Evolutionary conservation across 495 filamentous ascomycete species (phyloP).

Genomic region (Beverwykella pulmonaria): DNA sequence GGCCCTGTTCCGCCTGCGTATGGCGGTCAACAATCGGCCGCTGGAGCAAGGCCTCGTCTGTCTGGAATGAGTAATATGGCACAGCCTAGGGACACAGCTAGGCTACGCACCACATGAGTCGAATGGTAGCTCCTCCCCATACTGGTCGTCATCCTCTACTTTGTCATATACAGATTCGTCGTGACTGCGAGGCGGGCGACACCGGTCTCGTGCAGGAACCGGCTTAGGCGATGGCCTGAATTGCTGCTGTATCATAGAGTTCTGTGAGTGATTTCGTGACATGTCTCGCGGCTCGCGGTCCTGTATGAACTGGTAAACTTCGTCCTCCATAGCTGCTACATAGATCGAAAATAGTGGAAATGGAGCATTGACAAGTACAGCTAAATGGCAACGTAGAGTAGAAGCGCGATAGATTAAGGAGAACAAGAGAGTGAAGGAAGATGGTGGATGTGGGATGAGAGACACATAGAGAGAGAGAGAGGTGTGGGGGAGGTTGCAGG

Average conservation of each 20-base stretch:
- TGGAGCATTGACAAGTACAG: background rate
- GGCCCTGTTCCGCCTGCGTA: slow-evolving; percentile 38
- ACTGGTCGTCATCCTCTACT: slow-evolving; percentile 38
- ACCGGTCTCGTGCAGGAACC: slow-evolving; percentile 18
- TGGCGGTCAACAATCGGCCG: slow-evolving; percentile 36
- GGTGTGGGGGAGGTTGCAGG: background rate
- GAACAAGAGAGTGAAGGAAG: background rate
- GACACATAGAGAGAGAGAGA: background rate
- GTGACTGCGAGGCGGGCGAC: slow-evolving; percentile 12
- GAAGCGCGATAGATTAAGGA: background rate
- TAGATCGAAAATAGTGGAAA: background rate
- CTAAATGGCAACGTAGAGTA: background rate
- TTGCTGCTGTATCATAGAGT: slow-evolving; percentile 6
- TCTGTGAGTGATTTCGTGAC: background rate
- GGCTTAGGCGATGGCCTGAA: slow-evolving; percentile 1
- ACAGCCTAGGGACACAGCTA: background rate
- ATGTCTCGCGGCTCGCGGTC: slow-evolving; percentile 6
- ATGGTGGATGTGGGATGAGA: background rate
- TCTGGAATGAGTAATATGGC: slow-evolving; percentile 9
- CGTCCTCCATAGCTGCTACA: slow-evolving; percentile 18
- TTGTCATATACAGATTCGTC: slow-evolving; percentile 16
- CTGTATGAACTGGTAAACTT: slow-evolving; percentile 31
- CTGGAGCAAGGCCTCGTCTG: slow-evolving; percentile 41
- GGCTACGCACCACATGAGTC: slow-evolving; percentile 55
- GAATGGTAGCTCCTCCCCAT: slow-evolving; percentile 38